phyloP scores from a whole-genome alignment of 2,329 filamentous ascomycete genomes.

The Aspergillus calidoustus region DNA sequence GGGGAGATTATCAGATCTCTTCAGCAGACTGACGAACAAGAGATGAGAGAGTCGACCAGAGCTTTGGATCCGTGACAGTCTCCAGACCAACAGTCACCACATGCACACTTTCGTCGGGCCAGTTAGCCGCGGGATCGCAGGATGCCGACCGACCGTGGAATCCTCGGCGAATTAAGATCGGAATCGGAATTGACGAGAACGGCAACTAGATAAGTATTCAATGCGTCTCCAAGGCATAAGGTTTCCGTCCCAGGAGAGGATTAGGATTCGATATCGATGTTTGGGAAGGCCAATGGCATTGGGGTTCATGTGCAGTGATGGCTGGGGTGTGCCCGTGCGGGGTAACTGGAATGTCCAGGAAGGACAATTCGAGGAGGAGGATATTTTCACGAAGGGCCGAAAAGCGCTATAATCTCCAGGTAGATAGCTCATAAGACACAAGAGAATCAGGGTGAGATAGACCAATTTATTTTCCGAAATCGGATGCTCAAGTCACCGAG shows the following conservation, averaged over 20 bases:
- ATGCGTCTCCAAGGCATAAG: background rate
- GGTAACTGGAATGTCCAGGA: slow-evolving; percentile 4
- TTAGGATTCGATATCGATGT: background rate
- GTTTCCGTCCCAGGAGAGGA: background rate
- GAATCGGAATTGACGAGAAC: background rate
- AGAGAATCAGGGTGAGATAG: background rate
- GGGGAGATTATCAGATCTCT: slow-evolving; percentile 43
- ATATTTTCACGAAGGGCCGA: slow-evolving; percentile 2
- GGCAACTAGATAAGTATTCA: background rate
- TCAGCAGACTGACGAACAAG: slow-evolving; percentile 39
- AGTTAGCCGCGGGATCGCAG: slow-evolving; percentile 13
- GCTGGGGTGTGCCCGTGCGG: slow-evolving; percentile 4
- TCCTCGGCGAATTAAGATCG: background rate
- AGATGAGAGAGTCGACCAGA: slow-evolving; percentile 14
- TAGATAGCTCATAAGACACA: background rate
- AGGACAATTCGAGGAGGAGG: background rate
- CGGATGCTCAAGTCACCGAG: slow-evolving; percentile 11
- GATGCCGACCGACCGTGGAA: slow-evolving; percentile 20
- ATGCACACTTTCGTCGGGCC: background rate
- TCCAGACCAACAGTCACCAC: background rate
- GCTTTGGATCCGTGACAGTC: background rate
- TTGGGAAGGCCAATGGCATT: background rate
- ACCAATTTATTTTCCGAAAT: slow-evolving; percentile 11
- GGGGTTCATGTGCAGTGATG: background rate
- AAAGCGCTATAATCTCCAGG: slow-evolving; percentile 8